Conservation (phyloP, 2,329 filamentous ascomycete genomes). For the Exophiala alcalophila region DNA sequence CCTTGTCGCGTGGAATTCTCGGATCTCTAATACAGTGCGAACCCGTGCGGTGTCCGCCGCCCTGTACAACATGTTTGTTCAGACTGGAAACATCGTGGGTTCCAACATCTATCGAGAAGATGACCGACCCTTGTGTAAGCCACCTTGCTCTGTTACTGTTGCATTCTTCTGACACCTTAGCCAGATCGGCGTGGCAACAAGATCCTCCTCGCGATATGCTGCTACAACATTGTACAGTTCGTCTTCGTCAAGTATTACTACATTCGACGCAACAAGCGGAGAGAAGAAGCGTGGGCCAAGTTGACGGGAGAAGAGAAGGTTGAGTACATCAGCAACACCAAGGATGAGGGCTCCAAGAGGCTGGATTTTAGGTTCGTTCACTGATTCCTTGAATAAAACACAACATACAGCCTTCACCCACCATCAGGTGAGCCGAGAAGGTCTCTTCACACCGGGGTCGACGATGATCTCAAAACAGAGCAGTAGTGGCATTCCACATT, state of each 20-base stretch:
- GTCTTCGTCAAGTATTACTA: slow-evolving; percentile 42
- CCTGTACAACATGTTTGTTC: slow-evolving; percentile 42
- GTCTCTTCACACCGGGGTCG: no score
- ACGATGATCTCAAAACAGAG: no score
- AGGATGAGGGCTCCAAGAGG: slow-evolving; percentile 49
- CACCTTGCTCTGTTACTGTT: no score
- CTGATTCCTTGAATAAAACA: no score
- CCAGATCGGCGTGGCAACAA: slow-evolving; percentile 53
- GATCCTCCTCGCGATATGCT: slow-evolving; percentile 52
- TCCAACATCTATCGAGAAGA: slow-evolving; percentile 47
- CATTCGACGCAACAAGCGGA: slow-evolving; percentile 47
- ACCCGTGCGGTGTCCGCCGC: slow-evolving; percentile 40
- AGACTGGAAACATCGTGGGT: slow-evolving; percentile 37
- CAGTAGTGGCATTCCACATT: no score
- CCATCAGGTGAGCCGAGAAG: no score
- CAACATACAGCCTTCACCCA: no score
- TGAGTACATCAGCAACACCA: slow-evolving; percentile 44
- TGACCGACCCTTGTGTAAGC: slow-evolving; percentile 56
- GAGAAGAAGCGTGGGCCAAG: slow-evolving; percentile 46
- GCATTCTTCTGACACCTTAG: slow-evolving; percentile 31
- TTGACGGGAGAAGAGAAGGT: slow-evolving; percentile 48
- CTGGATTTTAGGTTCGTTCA: slow-evolving; percentile 54
- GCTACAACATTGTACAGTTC: slow-evolving; percentile 47
- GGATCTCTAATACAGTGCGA: slow-evolving; percentile 40
- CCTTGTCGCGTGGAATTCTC: slow-evolving; percentile 42